A percentile compares a stretch with the other conserved stretches of the same genome.
Conservation (phyloP, 805 yeast genomes). For the Zygosaccharomyces bisporus region DNA sequence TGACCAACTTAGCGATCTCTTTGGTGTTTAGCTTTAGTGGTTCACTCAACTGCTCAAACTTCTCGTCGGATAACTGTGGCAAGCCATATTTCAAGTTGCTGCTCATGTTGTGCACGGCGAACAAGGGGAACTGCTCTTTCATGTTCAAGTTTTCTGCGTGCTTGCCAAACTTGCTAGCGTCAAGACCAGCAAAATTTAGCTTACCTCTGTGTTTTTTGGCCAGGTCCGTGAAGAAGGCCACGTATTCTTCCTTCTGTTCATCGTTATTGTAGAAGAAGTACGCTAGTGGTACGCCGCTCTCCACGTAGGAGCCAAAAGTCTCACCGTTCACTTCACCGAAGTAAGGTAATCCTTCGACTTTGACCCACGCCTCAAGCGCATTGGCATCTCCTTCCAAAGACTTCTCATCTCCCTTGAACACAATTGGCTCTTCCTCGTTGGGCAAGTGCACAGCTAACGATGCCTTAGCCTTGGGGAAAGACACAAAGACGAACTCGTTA, state of each 20-base stretch:
- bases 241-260: slow-evolving; percentile 59
- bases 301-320: slow-evolving; percentile 72
- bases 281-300: slow-evolving; percentile 71
- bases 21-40: slow-evolving; percentile 44
- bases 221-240: slow-evolving; percentile 50
- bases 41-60: slow-evolving; percentile 25
- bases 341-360: slow-evolving; percentile 28
- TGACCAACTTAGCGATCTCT: slow-evolving; percentile 59
- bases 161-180: slow-evolving; percentile 72
- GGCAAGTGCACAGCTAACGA: slow-evolving; percentile 33
- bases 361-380: slow-evolving; percentile 42
- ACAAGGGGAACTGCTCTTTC: slow-evolving; percentile 82
- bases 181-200: slow-evolving; percentile 83
- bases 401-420: slow-evolving; percentile 29
- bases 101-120: slow-evolving; percentile 74
- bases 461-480: slow-evolving; percentile 35
- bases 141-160: slow-evolving; percentile 86
- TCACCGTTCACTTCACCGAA: slow-evolving; percentile 67
- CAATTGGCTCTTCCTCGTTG: slow-evolving; percentile 31
- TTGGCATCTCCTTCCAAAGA: slow-evolving; percentile 39
- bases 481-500: slow-evolving; percentile 60
- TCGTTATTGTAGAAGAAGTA: slow-evolving; percentile 77
- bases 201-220: slow-evolving; percentile 77
- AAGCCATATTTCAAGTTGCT: slow-evolving; percentile 74
- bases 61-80: slow-evolving; percentile 47